Percentiles rank a stretch among this genome's conserved stretches.
These are phyloP conservation scores for Podila verticillata DNA, from an alignment of 192 early-diverging fungal genomes.

Conservation along the genomic window DNA sequence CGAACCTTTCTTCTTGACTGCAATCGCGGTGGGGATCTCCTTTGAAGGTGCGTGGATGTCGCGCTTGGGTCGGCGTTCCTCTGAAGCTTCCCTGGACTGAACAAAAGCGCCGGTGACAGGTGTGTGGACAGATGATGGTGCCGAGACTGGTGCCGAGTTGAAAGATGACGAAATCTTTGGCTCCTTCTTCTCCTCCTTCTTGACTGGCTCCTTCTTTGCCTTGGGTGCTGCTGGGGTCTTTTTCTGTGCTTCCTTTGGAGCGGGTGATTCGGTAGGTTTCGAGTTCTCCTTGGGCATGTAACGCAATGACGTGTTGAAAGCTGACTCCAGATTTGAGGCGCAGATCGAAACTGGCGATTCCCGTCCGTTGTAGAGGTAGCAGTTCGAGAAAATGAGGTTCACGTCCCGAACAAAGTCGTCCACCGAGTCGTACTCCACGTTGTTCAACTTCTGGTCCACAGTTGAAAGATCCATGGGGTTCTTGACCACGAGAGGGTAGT, in stretches of 20 bases:
- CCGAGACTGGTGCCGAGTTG: constrained; percentile 12
- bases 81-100: constrained; percentile 7
- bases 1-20: constrained; percentile 19
- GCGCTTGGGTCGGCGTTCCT: constrained; percentile 72
- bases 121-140: constrained; percentile 2
- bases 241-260: constrained; percentile 9
- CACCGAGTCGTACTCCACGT: constrained; percentile 68
- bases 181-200: constrained; percentile 42
- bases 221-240: constrained; percentile 12
- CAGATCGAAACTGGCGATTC: constrained; percentile 73
- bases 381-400: constrained; percentile 80
- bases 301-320: constrained; percentile 73
- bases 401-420: constrained; percentile 78
- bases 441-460: constrained; percentile 75
- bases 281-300: constrained; percentile 71
- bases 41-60: constrained; percentile 70
- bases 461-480: constrained; percentile 85
- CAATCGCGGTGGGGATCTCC: constrained; percentile 24
- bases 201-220: constrained; percentile 30
- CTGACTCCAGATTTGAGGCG: constrained; percentile 72
- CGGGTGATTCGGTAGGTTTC: neutral
- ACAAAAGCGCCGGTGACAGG: neutral
- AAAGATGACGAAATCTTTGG: constrained; percentile 19
- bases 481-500: constrained; percentile 79
- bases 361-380: constrained; percentile 83